Evolutionary conservation across 2,329 filamentous ascomycete species (phyloP).

Genomic region (Cryphonectria carpinicola): DNA sequence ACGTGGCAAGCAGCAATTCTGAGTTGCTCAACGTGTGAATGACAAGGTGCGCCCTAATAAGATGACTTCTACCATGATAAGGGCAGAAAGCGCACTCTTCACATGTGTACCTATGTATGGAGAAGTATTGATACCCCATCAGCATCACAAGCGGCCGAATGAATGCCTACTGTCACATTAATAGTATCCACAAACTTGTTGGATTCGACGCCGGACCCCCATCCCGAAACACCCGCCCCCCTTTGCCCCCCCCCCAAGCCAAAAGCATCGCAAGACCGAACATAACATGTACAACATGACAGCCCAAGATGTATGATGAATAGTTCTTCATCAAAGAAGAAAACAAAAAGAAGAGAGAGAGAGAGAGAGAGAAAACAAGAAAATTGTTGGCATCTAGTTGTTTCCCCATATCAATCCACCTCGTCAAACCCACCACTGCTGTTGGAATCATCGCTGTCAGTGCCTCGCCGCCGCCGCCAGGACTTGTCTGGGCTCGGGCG

Average conservation of each 20-base stretch:
- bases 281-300: not conserved
- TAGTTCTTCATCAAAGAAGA: not conserved
- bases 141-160: not conserved
- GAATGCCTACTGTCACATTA: not conserved
- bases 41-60: not conserved
- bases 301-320: not conserved
- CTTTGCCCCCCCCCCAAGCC: not conserved
- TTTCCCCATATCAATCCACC: not conserved
- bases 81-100: not conserved
- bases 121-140: not conserved
- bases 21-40: not conserved
- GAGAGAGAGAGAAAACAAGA: not conserved
- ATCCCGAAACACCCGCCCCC: not conserved
- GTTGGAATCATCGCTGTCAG: not conserved
- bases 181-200: not conserved
- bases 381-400: not conserved
- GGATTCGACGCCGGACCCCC: not conserved
- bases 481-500: conserved; percentile 15
- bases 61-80: not conserved
- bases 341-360: not conserved
- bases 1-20: not conserved
- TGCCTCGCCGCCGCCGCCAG: not conserved
- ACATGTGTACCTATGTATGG: not conserved
- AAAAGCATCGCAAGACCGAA: not conserved
- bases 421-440: not conserved